Conservation (phyloP, 192 early-diverging fungal species). For the Mortierella antarctica region DNA sequence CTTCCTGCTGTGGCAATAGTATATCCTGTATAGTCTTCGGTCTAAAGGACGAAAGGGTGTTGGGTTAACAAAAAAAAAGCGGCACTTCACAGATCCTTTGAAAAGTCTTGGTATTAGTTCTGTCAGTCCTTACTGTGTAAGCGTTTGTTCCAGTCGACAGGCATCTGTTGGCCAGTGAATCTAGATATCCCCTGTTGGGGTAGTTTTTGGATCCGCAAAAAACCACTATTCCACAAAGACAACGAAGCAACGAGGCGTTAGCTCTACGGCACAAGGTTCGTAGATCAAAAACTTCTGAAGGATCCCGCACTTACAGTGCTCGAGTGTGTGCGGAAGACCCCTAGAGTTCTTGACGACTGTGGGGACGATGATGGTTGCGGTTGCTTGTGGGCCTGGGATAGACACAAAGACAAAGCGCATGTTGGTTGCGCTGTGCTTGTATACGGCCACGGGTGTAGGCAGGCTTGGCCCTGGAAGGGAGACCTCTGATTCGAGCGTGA, state of each 20-base stretch:
- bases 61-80: background rate
- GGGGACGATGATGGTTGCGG: conserved; percentile 79
- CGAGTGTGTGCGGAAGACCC: conserved; percentile 88
- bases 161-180: conserved; percentile 77
- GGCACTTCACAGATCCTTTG: background rate
- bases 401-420: conserved; percentile 72
- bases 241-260: background rate
- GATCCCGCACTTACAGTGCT: conserved; percentile 58
- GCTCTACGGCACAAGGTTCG: background rate
- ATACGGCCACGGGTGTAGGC: conserved; percentile 57
- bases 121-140: conserved; percentile 50
- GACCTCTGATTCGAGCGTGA: conserved; percentile 42
- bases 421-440: conserved; percentile 56
- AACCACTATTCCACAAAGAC: conserved; percentile 61
- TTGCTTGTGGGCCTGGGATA: conserved; percentile 73
- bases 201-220: conserved; percentile 83
- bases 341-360: conserved; percentile 72
- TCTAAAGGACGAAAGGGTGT: conserved; percentile 5
- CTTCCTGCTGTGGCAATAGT: conserved; percentile 71
- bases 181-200: conserved; percentile 78
- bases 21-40: conserved; percentile 77
- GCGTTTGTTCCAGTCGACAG: conserved; percentile 83
- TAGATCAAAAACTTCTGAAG: background rate
- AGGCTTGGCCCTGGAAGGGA: conserved; percentile 48
- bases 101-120: background rate